These are phyloP conservation scores for Paraphoma sp. DNA, from an alignment of 2,329 filamentous ascomycete genomes.

Conservation along the genomic window DNA sequence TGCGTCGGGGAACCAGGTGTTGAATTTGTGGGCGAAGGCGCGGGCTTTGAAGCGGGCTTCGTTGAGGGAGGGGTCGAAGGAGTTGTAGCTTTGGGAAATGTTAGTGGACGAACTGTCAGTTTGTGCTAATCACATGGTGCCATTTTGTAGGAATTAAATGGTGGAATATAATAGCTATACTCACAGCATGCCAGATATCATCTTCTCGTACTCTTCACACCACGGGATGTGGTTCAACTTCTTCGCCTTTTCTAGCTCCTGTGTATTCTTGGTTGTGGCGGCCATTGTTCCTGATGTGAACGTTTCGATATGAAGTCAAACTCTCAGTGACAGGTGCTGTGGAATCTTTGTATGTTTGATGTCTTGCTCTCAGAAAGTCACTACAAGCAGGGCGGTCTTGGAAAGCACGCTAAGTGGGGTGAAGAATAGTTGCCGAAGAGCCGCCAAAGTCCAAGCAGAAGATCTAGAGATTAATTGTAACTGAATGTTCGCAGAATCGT, in stretches of 20 bases:
- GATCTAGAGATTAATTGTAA: background rate
- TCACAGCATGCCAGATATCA: constrained; percentile 69
- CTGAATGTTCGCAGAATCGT: constrained; percentile 26
- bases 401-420: constrained; percentile 24
- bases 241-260: constrained; percentile 55
- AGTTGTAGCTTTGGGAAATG: constrained; percentile 55
- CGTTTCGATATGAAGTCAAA: background rate
- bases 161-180: constrained; percentile 16
- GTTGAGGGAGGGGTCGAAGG: constrained; percentile 57
- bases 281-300: constrained; percentile 37
- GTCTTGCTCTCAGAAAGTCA: background rate
- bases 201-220: constrained; percentile 68
- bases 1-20: constrained; percentile 51
- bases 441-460: background rate
- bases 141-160: no score
- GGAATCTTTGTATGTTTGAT: background rate
- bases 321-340: background rate
- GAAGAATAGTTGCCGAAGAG: background rate
- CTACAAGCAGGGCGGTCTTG: background rate
- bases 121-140: background rate
- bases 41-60: constrained; percentile 61
- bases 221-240: constrained; percentile 60
- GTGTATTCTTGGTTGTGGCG: constrained; percentile 50
- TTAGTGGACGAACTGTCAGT: background rate
- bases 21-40: constrained; percentile 65